These are phyloP conservation scores for Botryotinia convoluta DNA, from an alignment of 2,329 filamentous ascomycete genomes.

Conservation along the genomic window DNA sequence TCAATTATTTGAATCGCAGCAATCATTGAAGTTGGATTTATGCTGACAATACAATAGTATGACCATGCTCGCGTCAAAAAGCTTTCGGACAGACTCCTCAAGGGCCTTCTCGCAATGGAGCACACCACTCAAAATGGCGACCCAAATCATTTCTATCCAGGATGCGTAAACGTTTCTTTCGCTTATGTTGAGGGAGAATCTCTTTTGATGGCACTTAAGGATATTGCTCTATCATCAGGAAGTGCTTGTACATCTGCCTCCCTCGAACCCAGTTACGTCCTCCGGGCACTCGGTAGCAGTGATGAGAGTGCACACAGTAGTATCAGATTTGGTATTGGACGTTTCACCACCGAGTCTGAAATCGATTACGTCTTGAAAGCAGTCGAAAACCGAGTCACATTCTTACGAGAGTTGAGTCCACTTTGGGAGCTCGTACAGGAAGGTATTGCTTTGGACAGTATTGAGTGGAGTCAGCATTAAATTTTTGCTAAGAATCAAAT, in stretches of 20 bases:
- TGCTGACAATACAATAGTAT: slow-evolving; percentile 60
- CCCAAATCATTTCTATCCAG: slow-evolving; percentile 79
- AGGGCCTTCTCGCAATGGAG: slow-evolving; percentile 82
- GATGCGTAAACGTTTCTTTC: slow-evolving; percentile 97
- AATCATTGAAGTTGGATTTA: slow-evolving; percentile 30
- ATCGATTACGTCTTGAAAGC: slow-evolving; percentile 98
- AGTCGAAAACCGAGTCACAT: slow-evolving; percentile 83
- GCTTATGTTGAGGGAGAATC: slow-evolving; percentile 98
- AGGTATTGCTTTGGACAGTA: slow-evolving; percentile 90
- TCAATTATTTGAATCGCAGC: slow-evolving; percentile 30
- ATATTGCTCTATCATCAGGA: slow-evolving; percentile 93
- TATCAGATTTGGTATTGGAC: slow-evolving; percentile 95
- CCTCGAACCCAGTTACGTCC: slow-evolving; percentile 91
- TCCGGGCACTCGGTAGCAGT: slow-evolving; percentile 90
- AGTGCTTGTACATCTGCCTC: slow-evolving; percentile 97
- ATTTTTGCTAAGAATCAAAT: slow-evolving; percentile 12
- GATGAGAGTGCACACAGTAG: slow-evolving; percentile 97
- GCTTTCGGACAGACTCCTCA: slow-evolving; percentile 79
- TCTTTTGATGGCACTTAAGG: slow-evolving; percentile 95
- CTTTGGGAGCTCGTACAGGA: slow-evolving; percentile 98
- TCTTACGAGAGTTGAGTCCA: slow-evolving; percentile 90
- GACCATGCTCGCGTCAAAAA: slow-evolving; percentile 80
- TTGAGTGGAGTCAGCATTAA: slow-evolving; percentile 96
- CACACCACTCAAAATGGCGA: slow-evolving; percentile 92
- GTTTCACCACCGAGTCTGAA: slow-evolving; percentile 92